Base-by-base conservation (phyloP, 2,329 filamentous ascomycete genomes). In the Exophiala spinifera region DNA sequence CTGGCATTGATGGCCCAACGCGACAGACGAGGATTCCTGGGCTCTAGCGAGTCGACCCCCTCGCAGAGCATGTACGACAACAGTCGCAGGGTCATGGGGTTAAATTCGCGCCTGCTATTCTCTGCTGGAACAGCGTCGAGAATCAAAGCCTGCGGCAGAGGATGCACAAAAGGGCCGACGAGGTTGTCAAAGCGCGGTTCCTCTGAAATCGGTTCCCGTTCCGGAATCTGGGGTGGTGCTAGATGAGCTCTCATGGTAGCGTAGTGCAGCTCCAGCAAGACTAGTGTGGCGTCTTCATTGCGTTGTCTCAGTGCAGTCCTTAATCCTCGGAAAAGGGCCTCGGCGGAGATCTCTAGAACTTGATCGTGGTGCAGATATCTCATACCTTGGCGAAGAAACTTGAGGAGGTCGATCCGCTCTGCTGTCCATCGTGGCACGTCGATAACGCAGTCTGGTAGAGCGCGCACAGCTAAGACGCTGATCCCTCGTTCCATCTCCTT, bases 191-290 rank as follows among this genome's bases (percentile, higher is more conserved):
- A 21, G 28, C 17, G 8, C 37, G 34, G 21, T 17, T 54, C 13
- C 17, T 42, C 31, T 25, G 44, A 23, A 3, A 49, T 19, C 25
- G 15, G 6, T 5, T 37, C 13, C 17, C 8, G 10, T 8, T 43
- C 19, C 8, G 17, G 17, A 7, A 3, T 23, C 14, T 19, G 40
- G 11, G 21, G 40, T 43, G 20, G 15, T 14, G 33, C n/a, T 25
- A 25, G 23, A 25, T 25, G 23, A 7, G 23, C 14, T 39, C 17
- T 36, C 44, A 52, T 42, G 14, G 42, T 15, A n/a, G 49, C 47
- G 68, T 4, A 71, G 69, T 58, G 69, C 66, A 75, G 60, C 47
- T 72, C 72, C 15, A 75, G 64, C 4, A 76, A 64, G 11, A 63
- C 63, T 4, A 61, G 51, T 4, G 75, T 63, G 0, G 69, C 70